Evolutionary conservation across 352 stramenopile species (phyloP), one percentile per base, ranked within the genome.

Genomic region (Pythium biforme): DNA sequence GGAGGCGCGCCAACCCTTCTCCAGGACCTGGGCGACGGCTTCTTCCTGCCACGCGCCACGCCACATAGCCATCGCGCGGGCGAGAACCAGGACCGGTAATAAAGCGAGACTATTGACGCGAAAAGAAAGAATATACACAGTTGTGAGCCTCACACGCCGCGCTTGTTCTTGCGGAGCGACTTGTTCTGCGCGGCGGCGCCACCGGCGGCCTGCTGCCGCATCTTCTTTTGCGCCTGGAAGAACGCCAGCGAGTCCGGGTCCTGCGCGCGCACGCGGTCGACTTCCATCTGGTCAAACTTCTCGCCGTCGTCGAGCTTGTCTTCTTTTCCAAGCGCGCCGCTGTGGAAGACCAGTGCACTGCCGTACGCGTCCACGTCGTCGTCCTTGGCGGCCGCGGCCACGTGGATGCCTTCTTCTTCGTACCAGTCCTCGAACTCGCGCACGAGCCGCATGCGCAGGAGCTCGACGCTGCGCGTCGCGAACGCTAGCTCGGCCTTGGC

Each of bases 191-290:
- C 56, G 4, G 51, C 48, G 19, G 39, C 43, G 20, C 43, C 47
- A 11, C 39, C 50, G 0, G 67, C 67, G 6, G 20, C 43, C 27
- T 27, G 22, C 22, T 79, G 74, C 52, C 84, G 72, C 84, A 94
- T 92, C 60, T 90, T 92, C 72, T 92, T 91, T 49, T 94, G 82
- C 8, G 84, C 88, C 68, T 96, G 88, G 74, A 97, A 98, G 59
- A 98, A 98, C 4, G 93, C 90, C 17, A 98, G 69, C 31, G 83
- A 93, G 68, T 97, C 89, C 0, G 90, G 90, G 59, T 97, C 88
- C 59, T 97, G 78, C 1, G 80, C 75, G n/a, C 76, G 68, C 10
- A 98, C 72, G 34, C 90, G 82, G 12, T 97, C 88, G 4, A 96
- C 67, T 64, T 97, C 90, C 77, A 97, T 89, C 57, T 93, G 84